Base-by-base conservation (phyloP, 495 filamentous ascomycete genomes). In the Xylaria curta region DNA sequence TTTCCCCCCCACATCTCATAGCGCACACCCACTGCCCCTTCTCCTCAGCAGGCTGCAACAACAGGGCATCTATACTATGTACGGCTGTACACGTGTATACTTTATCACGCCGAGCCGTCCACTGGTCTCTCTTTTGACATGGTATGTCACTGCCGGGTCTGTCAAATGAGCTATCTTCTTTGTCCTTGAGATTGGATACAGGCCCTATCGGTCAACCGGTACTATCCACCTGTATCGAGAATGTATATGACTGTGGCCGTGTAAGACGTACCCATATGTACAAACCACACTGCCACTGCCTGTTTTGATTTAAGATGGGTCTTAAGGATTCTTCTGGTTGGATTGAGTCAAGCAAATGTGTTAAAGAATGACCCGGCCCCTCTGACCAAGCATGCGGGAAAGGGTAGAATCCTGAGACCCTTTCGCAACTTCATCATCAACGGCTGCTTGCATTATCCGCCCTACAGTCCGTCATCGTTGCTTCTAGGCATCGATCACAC, bases 371-470 rank as follows among this genome's bases (percentile, higher is more conserved):
- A 58, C 40, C 38, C 51, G 13, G 10, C 12, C 28, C 44, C 28
- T 51, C 59, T 36, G 13, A 63, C 19, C 68, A 26, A 40, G 28
- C 68, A 46, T 58, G 31, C 21, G 24, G 36, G 21, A 47, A 63
- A 63, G 19, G n/a, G 36, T 59, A 49, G 24, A 36, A 42, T 21
- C 49, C 54, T 51, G 17, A 61, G 67, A 49, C 67, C 54, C 38
- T 59, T 69, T 69, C 21, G 67, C 54, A 42, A 47, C 67, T 31
- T 56, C 42, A 61, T 47, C 54, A 24, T 40, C 65, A 67, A 67
- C 65, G 21, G 26, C 47, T 21, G 8, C 19, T 67, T 33, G 26
- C n/a, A 13, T 19, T 38, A 60, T 38, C 17, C 15, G 28, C 46
- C 19, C 24, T 24, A 12, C 28, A 10, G 26, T 53, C 28, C 15